Base-by-base conservation (phyloP, 2,329 filamentous ascomycete species). In the Nigrospora osmanthi region DNA sequence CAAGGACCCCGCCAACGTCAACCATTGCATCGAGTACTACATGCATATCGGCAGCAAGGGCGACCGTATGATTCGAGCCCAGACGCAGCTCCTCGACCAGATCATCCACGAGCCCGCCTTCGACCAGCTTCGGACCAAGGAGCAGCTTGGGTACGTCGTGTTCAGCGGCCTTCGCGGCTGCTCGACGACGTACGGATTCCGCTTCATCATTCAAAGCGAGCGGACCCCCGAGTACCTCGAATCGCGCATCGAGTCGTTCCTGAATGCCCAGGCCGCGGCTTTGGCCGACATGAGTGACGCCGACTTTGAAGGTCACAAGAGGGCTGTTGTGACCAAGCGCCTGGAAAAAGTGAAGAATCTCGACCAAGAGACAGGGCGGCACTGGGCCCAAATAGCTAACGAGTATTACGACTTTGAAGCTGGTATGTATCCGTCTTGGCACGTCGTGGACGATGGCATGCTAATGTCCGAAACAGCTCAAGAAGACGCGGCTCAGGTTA, bases 131-230 rank as follows among this genome's bases (percentile, higher is more conserved):
- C 81, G 93, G 41, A 97, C 93, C 37, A 96, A 97, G 66, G 91
- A 98, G 64, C 91, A 98, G 66, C 83, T 98, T 7, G 93, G 93
- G 12, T 98, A 98, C 56, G 87, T 98, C 43, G 91, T 98, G 1
- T 95, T 91, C 66, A 91, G 87, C 40, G 87, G 89, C 28, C 74
- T 81, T 11, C 75, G 84, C 35, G 76, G 78, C 43, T 80, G 85
- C 45, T 70, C 81, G n/a, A 89, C 86, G 1, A 91, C 85, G 0
- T 84, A 88, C 56, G 88, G 87, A 1, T 93, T 93, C 65, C 80
- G 90, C 6, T 85, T 98, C 51, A 78, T 97, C 49, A 89, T 98
- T 30, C 93, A 98, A 69, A 95, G 89, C 60, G 91, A 98, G 66
- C 85, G 85, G 60, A 81, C 84, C 3, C 85, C 87, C 0, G 75